These are phyloP conservation scores for Candida corydali DNA, from an alignment of 805 yeast species.

Conservation along the genomic window DNA sequence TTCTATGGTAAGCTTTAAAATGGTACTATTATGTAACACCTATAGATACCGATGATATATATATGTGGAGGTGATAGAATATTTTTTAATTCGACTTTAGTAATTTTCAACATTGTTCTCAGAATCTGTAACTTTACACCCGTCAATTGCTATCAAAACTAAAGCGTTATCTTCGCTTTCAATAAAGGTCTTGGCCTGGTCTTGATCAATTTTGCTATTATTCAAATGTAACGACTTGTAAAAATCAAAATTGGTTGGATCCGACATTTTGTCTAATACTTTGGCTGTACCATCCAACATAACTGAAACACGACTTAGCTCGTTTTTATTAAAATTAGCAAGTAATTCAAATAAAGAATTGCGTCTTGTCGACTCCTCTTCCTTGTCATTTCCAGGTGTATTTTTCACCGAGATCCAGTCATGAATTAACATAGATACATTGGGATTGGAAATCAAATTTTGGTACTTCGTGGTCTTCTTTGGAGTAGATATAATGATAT, in stretches of 20 bases:
- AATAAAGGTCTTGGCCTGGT: slow-evolving; percentile 49
- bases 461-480: slow-evolving; percentile 67
- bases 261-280: slow-evolving; percentile 37
- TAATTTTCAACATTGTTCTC: slow-evolving; percentile 52
- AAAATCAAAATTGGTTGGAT: slow-evolving; percentile 47
- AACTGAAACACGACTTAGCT: slow-evolving; percentile 75
- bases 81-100: too few relatives aligned
- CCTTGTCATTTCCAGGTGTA: slow-evolving; percentile 13
- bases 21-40: too few relatives aligned
- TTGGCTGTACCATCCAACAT: slow-evolving; percentile 73
- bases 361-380: slow-evolving; percentile 15
- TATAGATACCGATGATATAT: too few relatives aligned
- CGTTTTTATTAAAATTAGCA: slow-evolving; percentile 74
- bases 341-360: slow-evolving; percentile 48
- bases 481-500: slow-evolving; percentile 69
- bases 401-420: slow-evolving; percentile 78
- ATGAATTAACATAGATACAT: slow-evolving; percentile 79
- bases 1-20: too few relatives aligned
- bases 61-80: too few relatives aligned
- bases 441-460: slow-evolving; percentile 67
- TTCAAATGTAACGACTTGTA: slow-evolving; percentile 60
- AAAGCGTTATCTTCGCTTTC: slow-evolving; percentile 60
- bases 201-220: slow-evolving; percentile 64
- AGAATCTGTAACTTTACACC: slow-evolving; percentile 77
- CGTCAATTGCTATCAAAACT: slow-evolving; percentile 58